These are phyloP conservation scores for Trametes sanguinea DNA, from an alignment of 768 basidiomycete species.

Conservation along the genomic window DNA sequence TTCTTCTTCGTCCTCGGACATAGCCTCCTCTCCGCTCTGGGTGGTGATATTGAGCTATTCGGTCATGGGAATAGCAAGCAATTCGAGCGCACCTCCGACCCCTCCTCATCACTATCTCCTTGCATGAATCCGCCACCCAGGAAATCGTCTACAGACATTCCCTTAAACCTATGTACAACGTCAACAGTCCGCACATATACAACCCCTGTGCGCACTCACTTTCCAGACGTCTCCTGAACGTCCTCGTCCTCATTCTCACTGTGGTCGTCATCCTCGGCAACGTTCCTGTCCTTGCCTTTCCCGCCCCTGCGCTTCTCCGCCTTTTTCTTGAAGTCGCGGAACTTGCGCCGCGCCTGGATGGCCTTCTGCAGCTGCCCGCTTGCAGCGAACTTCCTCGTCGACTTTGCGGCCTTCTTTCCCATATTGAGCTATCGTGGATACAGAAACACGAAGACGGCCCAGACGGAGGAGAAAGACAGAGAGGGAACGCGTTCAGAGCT, in stretches of 20 bases:
- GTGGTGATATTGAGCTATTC: background rate
- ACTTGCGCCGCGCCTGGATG: conserved; percentile 81
- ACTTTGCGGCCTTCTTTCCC: conserved; percentile 70
- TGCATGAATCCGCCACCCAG: conserved; percentile 75
- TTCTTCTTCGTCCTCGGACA: conserved; percentile 44
- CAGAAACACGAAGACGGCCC: background rate
- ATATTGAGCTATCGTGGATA: conserved; percentile 29
- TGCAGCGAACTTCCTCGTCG: conserved; percentile 84
- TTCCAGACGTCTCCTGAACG: conserved; percentile 28
- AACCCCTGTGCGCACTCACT: conserved; percentile 23
- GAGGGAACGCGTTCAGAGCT: background rate
- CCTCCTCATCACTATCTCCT: conserved; percentile 48
- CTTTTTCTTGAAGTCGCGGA: conserved; percentile 74
- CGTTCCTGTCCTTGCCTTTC: conserved; percentile 31
- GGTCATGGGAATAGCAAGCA: background rate
- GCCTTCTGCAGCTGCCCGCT: conserved; percentile 87
- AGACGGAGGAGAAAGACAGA: background rate
- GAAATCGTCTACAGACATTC: conserved; percentile 78
- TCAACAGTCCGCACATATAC: background rate
- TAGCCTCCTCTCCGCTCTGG: conserved; percentile 26
- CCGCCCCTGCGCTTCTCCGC: conserved; percentile 54
- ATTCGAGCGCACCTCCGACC: conserved; percentile 33
- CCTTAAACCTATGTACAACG: conserved; percentile 39
- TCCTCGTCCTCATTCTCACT: conserved; percentile 30
- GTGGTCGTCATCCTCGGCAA: conserved; percentile 28